Percentiles rank a stretch among this genome's conserved stretches.
These are phyloP conservation scores for Fomitopsis serialis DNA, from an alignment of 768 basidiomycete genomes.

Conservation along the genomic window DNA sequence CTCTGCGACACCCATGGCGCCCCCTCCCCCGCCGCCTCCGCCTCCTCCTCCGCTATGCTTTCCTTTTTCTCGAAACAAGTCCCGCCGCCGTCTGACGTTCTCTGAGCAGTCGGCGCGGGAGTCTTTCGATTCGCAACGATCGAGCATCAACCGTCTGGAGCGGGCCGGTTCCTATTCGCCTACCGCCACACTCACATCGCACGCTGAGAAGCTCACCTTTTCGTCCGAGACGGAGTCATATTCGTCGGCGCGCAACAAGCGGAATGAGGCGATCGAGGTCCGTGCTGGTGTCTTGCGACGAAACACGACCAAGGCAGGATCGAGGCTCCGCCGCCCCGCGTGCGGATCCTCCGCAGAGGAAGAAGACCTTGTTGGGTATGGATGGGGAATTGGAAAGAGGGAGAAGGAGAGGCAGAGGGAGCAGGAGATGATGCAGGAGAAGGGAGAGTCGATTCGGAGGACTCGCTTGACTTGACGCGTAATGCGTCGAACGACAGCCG, in stretches of 20 bases:
- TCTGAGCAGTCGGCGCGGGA: conserved; percentile 18
- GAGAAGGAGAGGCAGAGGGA: conserved; percentile 31
- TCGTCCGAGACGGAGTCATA: conserved; percentile 25
- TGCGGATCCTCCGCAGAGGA: conserved; percentile 25
- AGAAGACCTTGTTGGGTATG: conserved; percentile 62
- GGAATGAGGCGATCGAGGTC: conserved; percentile 18
- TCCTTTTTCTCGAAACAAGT: conserved; percentile 19
- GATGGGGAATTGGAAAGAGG: conserved; percentile 58
- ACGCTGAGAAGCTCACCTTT: conserved; percentile 27
- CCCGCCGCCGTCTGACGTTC: conserved; percentile 18
- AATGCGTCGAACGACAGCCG: conserved; percentile 18
- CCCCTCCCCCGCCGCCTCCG: conserved; percentile 24
- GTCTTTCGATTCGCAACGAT: conserved; percentile 18
- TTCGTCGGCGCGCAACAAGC: conserved; percentile 12
- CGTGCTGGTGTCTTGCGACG: conserved; percentile 14
- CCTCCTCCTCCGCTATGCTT: conserved; percentile 26
- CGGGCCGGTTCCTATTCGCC: conserved; percentile 23
- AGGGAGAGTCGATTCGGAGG: conserved; percentile 18
- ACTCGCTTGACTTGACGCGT: conserved; percentile 27
- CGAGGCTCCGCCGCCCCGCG: conserved; percentile 5
- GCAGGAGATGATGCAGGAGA: conserved; percentile 22
- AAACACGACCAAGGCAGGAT: conserved; percentile 11
- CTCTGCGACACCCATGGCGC: conserved; percentile 24
- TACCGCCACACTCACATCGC: conserved; percentile 30
- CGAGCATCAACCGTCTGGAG: conserved; percentile 21